Conservation (phyloP, 75 land plant species). For the Larix kaempferi region DNA sequence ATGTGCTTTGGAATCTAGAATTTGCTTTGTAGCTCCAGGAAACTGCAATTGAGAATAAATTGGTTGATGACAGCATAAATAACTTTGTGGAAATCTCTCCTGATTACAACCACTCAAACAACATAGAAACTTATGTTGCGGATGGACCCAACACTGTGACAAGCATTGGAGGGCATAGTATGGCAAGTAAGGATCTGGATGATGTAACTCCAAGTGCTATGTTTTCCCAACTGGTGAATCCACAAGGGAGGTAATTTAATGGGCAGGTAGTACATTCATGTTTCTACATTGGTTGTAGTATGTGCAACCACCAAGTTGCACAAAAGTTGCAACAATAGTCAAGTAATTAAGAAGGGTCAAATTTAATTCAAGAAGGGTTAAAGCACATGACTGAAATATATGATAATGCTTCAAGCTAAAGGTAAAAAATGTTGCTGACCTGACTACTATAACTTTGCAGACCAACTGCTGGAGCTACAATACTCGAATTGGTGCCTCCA, state of each 20-base stretch:
- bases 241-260: slow-evolving; percentile 50
- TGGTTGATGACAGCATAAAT: slow-evolving; percentile 5
- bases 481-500: slow-evolving; percentile 1
- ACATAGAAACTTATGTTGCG: neutral
- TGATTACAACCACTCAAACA: neutral
- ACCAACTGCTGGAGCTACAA: slow-evolving; percentile 61
- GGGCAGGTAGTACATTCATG: too few species aligned
- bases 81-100: slow-evolving; percentile 6
- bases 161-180: slow-evolving; percentile 27
- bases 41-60: slow-evolving; percentile 19
- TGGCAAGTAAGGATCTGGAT: slow-evolving; percentile 41
- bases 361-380: too few species aligned
- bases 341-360: too few species aligned
- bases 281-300: too few species aligned
- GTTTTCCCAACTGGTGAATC: slow-evolving; percentile 73
- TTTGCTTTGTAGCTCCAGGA: slow-evolving; percentile 45
- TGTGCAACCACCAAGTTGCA: too few species aligned
- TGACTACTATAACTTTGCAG: slow-evolving; percentile 67
- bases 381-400: too few species aligned
- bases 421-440: slow-evolving; percentile 19
- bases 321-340: too few species aligned
- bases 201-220: slow-evolving; percentile 58
- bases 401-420: too few species aligned
- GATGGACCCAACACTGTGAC: neutral
- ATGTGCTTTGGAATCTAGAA: slow-evolving; percentile 50